These are phyloP conservation scores for Hortaea werneckii DNA, from an alignment of 2,329 filamentous ascomycete species.

Conservation along the genomic window DNA sequence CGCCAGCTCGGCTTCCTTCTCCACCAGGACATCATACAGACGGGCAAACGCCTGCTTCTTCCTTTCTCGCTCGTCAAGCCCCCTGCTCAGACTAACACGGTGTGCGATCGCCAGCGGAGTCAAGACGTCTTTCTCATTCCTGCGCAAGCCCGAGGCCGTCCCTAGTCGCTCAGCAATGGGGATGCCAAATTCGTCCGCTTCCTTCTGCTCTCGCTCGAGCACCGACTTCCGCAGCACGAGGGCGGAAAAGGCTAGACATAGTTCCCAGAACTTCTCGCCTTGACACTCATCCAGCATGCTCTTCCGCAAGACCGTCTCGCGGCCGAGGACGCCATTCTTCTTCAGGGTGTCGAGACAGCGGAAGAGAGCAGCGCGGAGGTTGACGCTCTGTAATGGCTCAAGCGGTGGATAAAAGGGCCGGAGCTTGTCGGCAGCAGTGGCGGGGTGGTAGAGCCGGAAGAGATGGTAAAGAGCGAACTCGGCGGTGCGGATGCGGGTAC, in stretches of 20 bases:
- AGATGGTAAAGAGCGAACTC: constrained; percentile 90
- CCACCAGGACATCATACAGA: constrained; percentile 46
- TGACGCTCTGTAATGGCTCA: constrained; percentile 82
- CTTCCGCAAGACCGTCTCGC: constrained; percentile 74
- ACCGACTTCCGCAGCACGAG: constrained; percentile 60
- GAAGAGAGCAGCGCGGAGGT: constrained; percentile 74
- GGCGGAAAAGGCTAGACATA: constrained; percentile 74
- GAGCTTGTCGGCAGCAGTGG: constrained; percentile 69
- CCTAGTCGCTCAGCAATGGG: constrained; percentile 43
- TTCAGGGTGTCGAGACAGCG: constrained; percentile 75
- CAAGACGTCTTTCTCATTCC: constrained; percentile 34
- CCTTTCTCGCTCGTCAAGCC: constrained; percentile 51
- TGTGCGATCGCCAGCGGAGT: constrained; percentile 63
- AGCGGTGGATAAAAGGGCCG: constrained; percentile 82
- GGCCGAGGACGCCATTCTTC: constrained; percentile 71
- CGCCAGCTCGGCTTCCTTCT: constrained; percentile 39
- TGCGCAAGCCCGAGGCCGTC: constrained; percentile 28
- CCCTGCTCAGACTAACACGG: constrained; percentile 52
- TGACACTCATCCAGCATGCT: constrained; percentile 96
- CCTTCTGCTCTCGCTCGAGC: constrained; percentile 29
- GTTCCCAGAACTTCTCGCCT: constrained; percentile 79
- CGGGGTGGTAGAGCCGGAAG: constrained; percentile 72
- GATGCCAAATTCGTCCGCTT: constrained; percentile 1
- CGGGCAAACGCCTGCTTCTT: constrained; percentile 49
- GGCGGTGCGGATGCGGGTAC: constrained; percentile 68